Evolutionary conservation across 495 filamentous ascomycete species (phyloP), one percentile per base, ranked within the genome.

Genomic region (Alectoria sarmentosa): DNA sequence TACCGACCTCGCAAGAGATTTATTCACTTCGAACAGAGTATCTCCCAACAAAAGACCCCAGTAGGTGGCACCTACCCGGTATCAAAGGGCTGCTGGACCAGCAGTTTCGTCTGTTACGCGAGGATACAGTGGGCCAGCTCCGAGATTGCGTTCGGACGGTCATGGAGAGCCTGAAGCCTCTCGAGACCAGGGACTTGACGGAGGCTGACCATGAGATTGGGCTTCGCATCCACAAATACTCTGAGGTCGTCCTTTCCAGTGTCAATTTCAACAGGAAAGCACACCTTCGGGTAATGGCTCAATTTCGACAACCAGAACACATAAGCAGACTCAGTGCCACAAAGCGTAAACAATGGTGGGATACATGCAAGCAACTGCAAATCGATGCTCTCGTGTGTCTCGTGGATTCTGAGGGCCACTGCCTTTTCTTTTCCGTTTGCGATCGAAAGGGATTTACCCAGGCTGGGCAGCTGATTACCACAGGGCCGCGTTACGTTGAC

Each of bases 101-200:
- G 60, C 85, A 91, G 66, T 90, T 91, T 64, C 79, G 88, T 23
- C 78, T 91, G 6, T 73, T 89, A 10, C 77, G 87, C 17, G 85
- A 88, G 73, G 86, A 90, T 70, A 86, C 80, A 1, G 72, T 87
- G 2, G 86, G 86, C 7, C 83, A 83, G 66, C 76, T 90, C 4
- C 74, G 83, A 52, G 84, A 89, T 87, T 8, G 73, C 73, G 19
- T 63, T 73, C 7, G 76, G 80, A 23, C 71, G n/a, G n/a, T n/a
- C n/a, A n/a, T 80, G 54, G 71, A 65, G 44, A 70, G 61, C 28
- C 67, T 72, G 17, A 67, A 70, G 15, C 64, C 66, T 15, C 21
- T 17, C 23, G 38, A 58, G 41, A 41, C 42, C n/a, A 26, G 37
- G 60, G n/a, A n/a, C n/a, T 32, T 60, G 7, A 38, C 48, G 66